A percentile compares a stretch with the other conserved stretches of the same genome.
phyloP scores from a whole-genome alignment of 129 eudicot species.

The Flaveria robusta region DNA sequence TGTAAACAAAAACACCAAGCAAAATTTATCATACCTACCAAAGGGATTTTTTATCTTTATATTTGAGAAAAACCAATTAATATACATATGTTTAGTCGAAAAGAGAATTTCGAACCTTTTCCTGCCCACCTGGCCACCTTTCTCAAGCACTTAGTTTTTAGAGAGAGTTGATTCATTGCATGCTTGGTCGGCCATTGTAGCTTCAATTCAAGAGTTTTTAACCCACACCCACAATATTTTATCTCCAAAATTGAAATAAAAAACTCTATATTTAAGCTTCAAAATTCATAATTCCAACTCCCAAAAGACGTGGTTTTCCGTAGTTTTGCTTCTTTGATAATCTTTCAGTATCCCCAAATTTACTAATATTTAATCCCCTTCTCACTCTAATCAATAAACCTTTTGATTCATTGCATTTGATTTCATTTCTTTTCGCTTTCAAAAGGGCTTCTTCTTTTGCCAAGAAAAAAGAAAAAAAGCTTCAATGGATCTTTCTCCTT shows the following conservation, averaged over 20 bases:
- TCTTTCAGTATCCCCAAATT: conserved; percentile 25
- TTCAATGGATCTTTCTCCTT: conserved; percentile 33
- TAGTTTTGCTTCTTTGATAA: conserved; percentile 41
- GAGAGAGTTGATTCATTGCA: conserved; percentile 46
- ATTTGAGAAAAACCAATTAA: neutral
- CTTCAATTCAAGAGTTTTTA: conserved; percentile 52
- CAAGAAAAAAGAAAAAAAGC: conserved; percentile 27
- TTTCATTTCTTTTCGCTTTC: conserved; percentile 43
- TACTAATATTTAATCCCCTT: conserved; percentile 21
- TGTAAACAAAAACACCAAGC: neutral
- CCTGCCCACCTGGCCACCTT: conserved; percentile 39
- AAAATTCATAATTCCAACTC: conserved; percentile 24
- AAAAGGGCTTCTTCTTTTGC: conserved; percentile 35
- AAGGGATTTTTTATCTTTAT: neutral
- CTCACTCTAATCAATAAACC: conserved; percentile 6
- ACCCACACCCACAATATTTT: conserved; percentile 30
- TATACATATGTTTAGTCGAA: neutral
- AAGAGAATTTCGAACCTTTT: conserved; percentile 22
- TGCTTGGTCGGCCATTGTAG: conserved; percentile 98
- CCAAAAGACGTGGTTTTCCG: conserved; percentile 43
- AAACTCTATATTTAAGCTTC: conserved; percentile 11
- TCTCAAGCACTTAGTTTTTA: conserved; percentile 50
- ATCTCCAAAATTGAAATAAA: neutral
- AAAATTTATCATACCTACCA: neutral
- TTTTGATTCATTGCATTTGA: conserved; percentile 54